Evolutionary conservation across 345 rosid genomes (phyloP).

Genomic region (Eucalyptus camaldulensis): DNA sequence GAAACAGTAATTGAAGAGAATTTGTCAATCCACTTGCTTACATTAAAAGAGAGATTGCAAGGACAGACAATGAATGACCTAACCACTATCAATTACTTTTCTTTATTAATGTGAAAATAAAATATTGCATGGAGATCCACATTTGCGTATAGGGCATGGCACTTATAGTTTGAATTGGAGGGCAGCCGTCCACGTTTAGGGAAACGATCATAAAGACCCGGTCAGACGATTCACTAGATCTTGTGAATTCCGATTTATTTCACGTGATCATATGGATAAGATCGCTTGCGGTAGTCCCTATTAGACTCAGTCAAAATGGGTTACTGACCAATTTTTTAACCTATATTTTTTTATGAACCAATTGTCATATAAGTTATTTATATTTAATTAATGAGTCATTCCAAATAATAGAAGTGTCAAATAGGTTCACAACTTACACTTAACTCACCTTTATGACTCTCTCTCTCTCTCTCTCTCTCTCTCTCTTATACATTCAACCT

Average conservation of each 20-base stretch:
- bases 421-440: neutral
- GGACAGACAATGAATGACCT: neutral
- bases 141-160: neutral
- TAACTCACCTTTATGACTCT: neutral
- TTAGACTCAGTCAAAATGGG: no score
- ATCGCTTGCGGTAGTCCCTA: neutral
- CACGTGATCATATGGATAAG: neutral
- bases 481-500: neutral
- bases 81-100: neutral
- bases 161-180: neutral
- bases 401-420: no score
- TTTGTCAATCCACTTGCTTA: neutral
- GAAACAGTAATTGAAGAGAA: neutral
- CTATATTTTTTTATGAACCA: neutral
- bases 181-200: neutral
- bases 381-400: no score
- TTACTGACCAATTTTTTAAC: no score
- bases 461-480: fast-evolving
- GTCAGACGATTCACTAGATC: neutral
- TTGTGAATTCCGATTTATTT: neutral
- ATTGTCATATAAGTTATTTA: no score
- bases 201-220: neutral
- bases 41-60: neutral
- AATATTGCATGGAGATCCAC: neutral
- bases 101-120: neutral